Percentiles rank a stretch among this genome's conserved stretches.
These are phyloP conservation scores for Trematosphaeria pertusa DNA, from an alignment of 2,329 filamentous ascomycete species.

Conservation along the genomic window DNA sequence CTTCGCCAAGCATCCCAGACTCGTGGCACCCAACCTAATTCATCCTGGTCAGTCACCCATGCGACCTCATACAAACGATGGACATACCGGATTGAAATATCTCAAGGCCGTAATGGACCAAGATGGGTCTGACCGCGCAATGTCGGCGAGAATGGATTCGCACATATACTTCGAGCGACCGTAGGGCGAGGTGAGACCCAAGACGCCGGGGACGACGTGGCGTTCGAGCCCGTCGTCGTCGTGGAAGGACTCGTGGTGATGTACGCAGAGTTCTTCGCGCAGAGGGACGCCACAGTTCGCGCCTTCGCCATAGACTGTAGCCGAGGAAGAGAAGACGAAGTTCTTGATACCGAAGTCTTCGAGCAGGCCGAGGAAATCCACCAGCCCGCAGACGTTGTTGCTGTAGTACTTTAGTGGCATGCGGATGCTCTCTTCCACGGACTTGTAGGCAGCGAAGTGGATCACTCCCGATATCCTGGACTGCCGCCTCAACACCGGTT, in stretches of 20 bases:
- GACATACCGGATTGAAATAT: constrained; percentile 68
- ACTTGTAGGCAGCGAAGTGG: constrained; percentile 73
- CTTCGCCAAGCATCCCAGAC: constrained; percentile 69
- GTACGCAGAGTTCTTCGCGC: constrained; percentile 64
- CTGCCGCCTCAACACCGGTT: constrained; percentile 32
- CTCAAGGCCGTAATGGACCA: constrained; percentile 70
- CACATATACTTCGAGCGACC: constrained; percentile 72
- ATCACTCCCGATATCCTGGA: constrained; percentile 69
- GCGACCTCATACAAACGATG: not conserved
- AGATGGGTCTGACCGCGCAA: constrained; percentile 65
- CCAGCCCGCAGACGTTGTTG: constrained; percentile 71
- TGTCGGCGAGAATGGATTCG: constrained; percentile 69
- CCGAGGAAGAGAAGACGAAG: constrained; percentile 72
- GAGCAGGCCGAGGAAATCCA: constrained; percentile 65
- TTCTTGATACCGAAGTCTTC: constrained; percentile 68
- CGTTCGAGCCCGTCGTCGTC: constrained; percentile 54
- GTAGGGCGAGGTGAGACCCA: constrained; percentile 69
- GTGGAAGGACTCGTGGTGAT: constrained; percentile 54
- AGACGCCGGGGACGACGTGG: constrained; percentile 56
- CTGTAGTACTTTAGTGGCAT: constrained; percentile 69
- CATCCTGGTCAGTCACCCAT: constrained; percentile 16
- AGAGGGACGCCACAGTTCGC: constrained; percentile 56
- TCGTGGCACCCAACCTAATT: constrained; percentile 65
- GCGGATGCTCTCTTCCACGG: constrained; percentile 68
- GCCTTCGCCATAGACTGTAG: constrained; percentile 67